phyloP scores from a whole-genome alignment of 225 moss, liverwort and hornwort species.

The Lunularia cruciata region DNA sequence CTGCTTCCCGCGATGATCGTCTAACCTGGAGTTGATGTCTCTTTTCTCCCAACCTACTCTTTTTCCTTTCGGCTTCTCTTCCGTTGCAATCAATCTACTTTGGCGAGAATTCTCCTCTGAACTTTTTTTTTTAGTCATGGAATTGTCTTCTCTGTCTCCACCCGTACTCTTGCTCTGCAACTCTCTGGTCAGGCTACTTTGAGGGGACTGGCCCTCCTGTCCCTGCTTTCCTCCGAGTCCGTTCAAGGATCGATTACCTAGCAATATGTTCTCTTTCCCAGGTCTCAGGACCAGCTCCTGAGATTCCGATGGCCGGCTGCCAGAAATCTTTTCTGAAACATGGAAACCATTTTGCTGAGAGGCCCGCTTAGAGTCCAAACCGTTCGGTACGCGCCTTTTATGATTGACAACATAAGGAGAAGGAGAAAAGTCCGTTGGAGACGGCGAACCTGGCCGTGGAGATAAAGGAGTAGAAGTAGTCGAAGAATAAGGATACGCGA shows the following conservation, averaged over 20 bases:
- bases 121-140: conserved; percentile 5
- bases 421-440: conserved; percentile 65
- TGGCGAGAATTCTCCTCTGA: conserved; percentile 23
- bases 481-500: conserved; percentile 48
- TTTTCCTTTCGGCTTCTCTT: conserved; percentile 35
- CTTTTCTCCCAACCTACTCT: conserved; percentile 19
- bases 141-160: conserved; percentile 17
- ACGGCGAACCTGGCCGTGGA: conserved; percentile 54
- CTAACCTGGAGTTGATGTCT: conserved; percentile 33
- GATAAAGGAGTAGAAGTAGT: conserved; percentile 51
- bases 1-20: conserved; percentile 43
- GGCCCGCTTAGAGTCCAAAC: conserved; percentile 41
- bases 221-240: conserved; percentile 7
- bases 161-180: conserved; percentile 26
- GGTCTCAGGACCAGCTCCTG: conserved; percentile 27
- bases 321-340: conserved; percentile 36
- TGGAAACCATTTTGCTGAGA: conserved; percentile 40
- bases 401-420: conserved; percentile 85
- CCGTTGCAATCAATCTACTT: conserved; percentile 16
- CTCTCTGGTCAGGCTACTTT: conserved; percentile 36
- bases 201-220: conserved; percentile 30
- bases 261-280: conserved; percentile 23
- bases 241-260: conserved; percentile 14
- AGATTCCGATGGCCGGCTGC: conserved; percentile 41
- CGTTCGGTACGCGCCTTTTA: conserved; percentile 67